phyloP scores from a whole-genome alignment of 768 basidiomycete genomes.

The Neoboletus magnificus region DNA sequence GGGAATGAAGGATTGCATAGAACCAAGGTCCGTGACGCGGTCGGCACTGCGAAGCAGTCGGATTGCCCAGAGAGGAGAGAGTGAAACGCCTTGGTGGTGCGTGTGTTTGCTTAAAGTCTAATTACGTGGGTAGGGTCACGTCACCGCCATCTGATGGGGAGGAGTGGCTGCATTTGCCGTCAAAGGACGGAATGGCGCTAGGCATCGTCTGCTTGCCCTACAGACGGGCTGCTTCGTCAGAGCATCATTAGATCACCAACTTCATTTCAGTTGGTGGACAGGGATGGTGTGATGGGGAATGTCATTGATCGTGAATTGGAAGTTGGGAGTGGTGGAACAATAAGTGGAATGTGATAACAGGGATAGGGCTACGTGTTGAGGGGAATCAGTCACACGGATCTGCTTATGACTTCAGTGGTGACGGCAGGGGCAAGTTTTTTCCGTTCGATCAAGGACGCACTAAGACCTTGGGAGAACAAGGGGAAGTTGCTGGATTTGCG shows the following conservation, averaged over 20 bases:
- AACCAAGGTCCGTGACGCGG: constrained; percentile 24
- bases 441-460: constrained; percentile 19
- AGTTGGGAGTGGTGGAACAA: constrained; percentile 13
- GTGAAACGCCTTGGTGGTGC: constrained; percentile 25
- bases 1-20: constrained; percentile 21
- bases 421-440: constrained; percentile 21
- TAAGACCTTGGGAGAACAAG: constrained; percentile 24
- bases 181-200: constrained; percentile 7
- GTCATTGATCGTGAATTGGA: constrained; percentile 24
- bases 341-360: constrained; percentile 19
- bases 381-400: constrained; percentile 28
- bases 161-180: constrained; percentile 12
- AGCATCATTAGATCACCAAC: constrained; percentile 11
- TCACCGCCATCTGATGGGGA: constrained; percentile 30
- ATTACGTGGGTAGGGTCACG: constrained; percentile 34
- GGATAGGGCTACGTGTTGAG: constrained; percentile 7
- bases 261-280: constrained; percentile 14
- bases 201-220: constrained; percentile 11
- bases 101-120: constrained; percentile 37
- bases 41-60: constrained; percentile 13
- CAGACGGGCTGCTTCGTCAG: constrained; percentile 12
- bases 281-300: constrained; percentile 17
- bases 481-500: not conserved
- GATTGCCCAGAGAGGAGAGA: constrained; percentile 17
- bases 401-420: constrained; percentile 30